A percentile compares a stretch with the other conserved stretches of the same genome.
phyloP scores from a whole-genome alignment of 2,329 filamentous ascomycete genomes.

The Pseudofabraea citricarpa region DNA sequence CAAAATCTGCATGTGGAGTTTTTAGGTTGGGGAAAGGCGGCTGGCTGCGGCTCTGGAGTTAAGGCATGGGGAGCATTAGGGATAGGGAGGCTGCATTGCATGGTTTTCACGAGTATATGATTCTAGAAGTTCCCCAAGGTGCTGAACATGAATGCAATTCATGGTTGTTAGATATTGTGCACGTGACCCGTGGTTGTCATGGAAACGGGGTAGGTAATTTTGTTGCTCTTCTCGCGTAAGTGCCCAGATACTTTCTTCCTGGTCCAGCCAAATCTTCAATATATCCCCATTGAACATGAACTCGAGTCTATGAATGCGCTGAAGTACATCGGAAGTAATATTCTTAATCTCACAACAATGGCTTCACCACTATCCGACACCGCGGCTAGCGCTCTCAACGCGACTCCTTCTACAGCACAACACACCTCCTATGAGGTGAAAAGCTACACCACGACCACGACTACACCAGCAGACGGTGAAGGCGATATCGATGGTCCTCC shows the following conservation, averaged over 20 bases:
- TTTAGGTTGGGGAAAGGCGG: slow-evolving; percentile 11
- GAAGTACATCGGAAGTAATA: not conserved
- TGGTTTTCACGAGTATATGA: slow-evolving; percentile 3
- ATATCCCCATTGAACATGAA: not conserved
- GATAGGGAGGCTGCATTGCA: slow-evolving; percentile 13
- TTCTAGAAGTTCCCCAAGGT: too few relatives aligned
- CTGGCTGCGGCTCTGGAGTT: slow-evolving; percentile 13
- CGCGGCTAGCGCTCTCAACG: slow-evolving; percentile 15
- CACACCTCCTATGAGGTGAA: slow-evolving; percentile 21
- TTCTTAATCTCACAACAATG: slow-evolving; percentile 5
- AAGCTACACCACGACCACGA: slow-evolving; percentile 10
- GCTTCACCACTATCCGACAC: slow-evolving; percentile 13
- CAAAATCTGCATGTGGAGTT: slow-evolving; percentile 9
- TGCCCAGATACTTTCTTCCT: too few relatives aligned
- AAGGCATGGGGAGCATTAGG: slow-evolving; percentile 7
- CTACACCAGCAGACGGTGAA: slow-evolving; percentile 12
- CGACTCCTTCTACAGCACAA: slow-evolving; percentile 9
- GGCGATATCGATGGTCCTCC: slow-evolving; percentile 21
- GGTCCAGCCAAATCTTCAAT: not conserved
- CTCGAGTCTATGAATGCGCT: not conserved
- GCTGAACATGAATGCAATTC: too few relatives aligned
- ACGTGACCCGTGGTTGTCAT: too few relatives aligned
- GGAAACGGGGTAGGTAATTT: too few relatives aligned
- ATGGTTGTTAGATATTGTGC: too few relatives aligned
- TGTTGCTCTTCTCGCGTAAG: too few relatives aligned